phyloP scores from a whole-genome alignment of 306 rosid genomes.

The Castanea crenata region DNA sequence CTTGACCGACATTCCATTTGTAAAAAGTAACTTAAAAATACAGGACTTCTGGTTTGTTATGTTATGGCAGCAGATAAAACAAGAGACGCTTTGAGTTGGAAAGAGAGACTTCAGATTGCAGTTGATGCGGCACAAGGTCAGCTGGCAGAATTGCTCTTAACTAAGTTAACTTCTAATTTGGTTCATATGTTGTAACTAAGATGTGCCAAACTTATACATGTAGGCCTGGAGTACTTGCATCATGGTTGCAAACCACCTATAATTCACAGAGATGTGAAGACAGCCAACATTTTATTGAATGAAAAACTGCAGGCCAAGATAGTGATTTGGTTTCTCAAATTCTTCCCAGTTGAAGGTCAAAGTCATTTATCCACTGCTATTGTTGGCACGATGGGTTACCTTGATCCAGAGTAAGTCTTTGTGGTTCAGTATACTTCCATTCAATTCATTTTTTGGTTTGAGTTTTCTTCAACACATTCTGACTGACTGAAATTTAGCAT shows the following conservation, averaged over 20 bases:
- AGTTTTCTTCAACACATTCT: too few relatives aligned
- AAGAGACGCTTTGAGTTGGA: slow-evolving; percentile 20
- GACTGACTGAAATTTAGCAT: too few relatives aligned
- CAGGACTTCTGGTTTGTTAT: neutral
- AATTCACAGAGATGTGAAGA: slow-evolving; percentile 24
- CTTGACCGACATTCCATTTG: neutral
- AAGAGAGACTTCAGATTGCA: slow-evolving; percentile 21
- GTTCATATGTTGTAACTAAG: neutral
- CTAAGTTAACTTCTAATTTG: neutral
- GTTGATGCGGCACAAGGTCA: slow-evolving; percentile 18
- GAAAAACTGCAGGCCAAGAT: slow-evolving; percentile 33
- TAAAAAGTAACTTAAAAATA: neutral
- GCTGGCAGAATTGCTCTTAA: neutral
- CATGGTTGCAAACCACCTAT: slow-evolving; percentile 26
- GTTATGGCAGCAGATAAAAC: neutral
- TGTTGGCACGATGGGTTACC: slow-evolving; percentile 27
- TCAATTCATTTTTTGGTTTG: neutral
- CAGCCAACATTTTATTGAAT: slow-evolving; percentile 31
- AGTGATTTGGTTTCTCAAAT: slow-evolving; percentile 29
- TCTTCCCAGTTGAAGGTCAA: slow-evolving; percentile 4
- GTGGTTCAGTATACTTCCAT: neutral
- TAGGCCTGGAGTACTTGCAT: slow-evolving; percentile 26
- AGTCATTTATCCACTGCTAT: slow-evolving; percentile 26
- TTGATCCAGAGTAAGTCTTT: slow-evolving; percentile 33
- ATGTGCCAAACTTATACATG: neutral